phyloP scores from a whole-genome alignment of 306 rosid genomes.

The Malus sylvestris region DNA sequence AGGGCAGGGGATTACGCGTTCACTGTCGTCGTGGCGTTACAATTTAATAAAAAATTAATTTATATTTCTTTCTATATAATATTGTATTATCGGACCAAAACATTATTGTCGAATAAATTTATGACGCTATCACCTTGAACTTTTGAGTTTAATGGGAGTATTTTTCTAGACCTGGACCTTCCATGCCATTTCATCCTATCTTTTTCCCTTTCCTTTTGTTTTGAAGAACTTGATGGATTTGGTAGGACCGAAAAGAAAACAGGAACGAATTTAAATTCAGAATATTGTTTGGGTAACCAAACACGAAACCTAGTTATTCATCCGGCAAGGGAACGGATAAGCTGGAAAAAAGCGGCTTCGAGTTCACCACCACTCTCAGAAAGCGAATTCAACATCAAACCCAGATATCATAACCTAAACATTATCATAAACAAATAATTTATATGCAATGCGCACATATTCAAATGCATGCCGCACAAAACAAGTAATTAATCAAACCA shows the following conservation, averaged over 20 bases:
- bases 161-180: neutral
- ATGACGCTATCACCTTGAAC: no score
- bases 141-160: neutral
- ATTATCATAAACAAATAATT: neutral
- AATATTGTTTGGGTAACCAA: constrained; percentile 26
- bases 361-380: constrained; percentile 63
- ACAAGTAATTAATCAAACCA: neutral
- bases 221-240: no score
- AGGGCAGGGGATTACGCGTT: neutral
- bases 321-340: constrained; percentile 76
- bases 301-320: constrained; percentile 59
- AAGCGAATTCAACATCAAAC: constrained; percentile 38
- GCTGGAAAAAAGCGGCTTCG: constrained; percentile 63
- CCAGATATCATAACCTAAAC: constrained; percentile 23
- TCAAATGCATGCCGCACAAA: constrained; percentile 14
- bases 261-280: no score
- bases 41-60: no score
- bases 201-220: no score
- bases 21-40: rapidly evolving
- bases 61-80: no score
- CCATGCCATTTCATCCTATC: neutral
- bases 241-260: no score
- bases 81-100: neutral
- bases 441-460: constrained; percentile 15
- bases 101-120: no score